Base-by-base conservation (phyloP, 2,329 filamentous ascomycete species). In the Cytospora mali region DNA sequence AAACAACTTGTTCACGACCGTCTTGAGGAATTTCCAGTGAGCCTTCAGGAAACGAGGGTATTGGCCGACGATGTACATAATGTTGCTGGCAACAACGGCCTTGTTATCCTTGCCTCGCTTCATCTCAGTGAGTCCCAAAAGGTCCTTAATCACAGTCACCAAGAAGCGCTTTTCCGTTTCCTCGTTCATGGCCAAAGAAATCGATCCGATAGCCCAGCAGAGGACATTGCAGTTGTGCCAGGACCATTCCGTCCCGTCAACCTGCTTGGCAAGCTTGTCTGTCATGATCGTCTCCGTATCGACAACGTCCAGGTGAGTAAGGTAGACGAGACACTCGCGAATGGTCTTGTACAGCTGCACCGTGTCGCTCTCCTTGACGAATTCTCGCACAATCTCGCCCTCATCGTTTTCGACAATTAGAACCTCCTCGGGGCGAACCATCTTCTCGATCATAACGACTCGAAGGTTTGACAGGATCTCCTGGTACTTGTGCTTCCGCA, bases 61-160 rank as follows among this genome's bases (percentile, higher is more conserved):
- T 74, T 99, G 95, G 64, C 95, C 95, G 66, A 99, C 95, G 79
- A 99, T 99, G 76, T 99, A 99, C 95, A 99, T 99, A 73, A 99
- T 99, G 79, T 99, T 99, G 79, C 92, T 97, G 67, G 95, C 95
- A 48, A 99, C 95, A 11, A 99, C 95, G 14, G 95, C 95, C 76
- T 99, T 99, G 84, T 99, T 99, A 80, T 99, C 95, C 73, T 99
- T 99, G 66, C 95, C 95, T 59, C 96, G 91, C 81, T 99, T 99
- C 93, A 97, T 97, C 76, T 99, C 95, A 0, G 95, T 99, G 61
- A 99, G 82, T 1, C 95, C 96, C 29, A 99, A 87, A 9, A 99
- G 86, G 72, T 99, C 95, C 80, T 99, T 99, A 71, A 99, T 99
- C 61, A 99, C 96, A 0, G 95, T 99, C 55, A 99, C 95, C 49